These are phyloP conservation scores for Saccharomycopsis capsularis DNA, from an alignment of 805 yeast genomes.

Conservation along the genomic window DNA sequence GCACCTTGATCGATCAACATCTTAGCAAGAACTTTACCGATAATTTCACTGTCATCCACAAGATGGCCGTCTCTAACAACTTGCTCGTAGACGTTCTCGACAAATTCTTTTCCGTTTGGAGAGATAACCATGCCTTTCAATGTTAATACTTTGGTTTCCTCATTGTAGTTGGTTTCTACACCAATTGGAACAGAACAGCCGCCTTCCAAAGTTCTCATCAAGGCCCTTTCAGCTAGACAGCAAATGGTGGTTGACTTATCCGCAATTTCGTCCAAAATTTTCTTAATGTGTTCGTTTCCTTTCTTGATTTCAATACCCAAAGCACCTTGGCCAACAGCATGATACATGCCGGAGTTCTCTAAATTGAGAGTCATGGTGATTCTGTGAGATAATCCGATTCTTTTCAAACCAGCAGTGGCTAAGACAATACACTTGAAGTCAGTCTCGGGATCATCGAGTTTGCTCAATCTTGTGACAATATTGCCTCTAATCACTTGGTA, in stretches of 20 bases:
- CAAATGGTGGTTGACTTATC: conserved; percentile 61
- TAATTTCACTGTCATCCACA: conserved; percentile 57
- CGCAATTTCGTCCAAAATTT: conserved; percentile 57
- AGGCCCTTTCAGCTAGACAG: conserved; percentile 81
- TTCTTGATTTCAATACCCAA: conserved; percentile 83
- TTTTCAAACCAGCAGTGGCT: conserved; percentile 86
- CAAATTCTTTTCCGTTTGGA: conserved; percentile 71
- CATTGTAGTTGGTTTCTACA: conserved; percentile 54
- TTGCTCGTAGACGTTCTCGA: conserved; percentile 44
- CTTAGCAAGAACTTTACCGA: conserved; percentile 67
- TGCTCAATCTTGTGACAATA: conserved; percentile 68
- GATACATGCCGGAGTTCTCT: conserved; percentile 74
- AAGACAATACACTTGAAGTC: conserved; percentile 68
- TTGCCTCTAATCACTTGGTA: conserved; percentile 88
- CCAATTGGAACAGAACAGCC: conserved; percentile 99
- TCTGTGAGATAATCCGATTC: conserved; percentile 66
- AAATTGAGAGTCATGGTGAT: conserved; percentile 55
- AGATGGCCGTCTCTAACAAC: conserved; percentile 27
- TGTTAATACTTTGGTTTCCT: conserved; percentile 37
- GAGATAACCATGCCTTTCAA: conserved; percentile 72
- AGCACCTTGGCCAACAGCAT: conserved; percentile 99
- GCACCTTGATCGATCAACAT: conserved; percentile 72
- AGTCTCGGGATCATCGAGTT: conserved; percentile 66
- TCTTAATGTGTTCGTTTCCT: conserved; percentile 51
- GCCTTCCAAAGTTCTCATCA: conserved; percentile 87